Percentiles rank a stretch among this genome's conserved stretches.
Conservation (phyloP, 805 yeast species). For the Torulaspora microellipsoides region DNA sequence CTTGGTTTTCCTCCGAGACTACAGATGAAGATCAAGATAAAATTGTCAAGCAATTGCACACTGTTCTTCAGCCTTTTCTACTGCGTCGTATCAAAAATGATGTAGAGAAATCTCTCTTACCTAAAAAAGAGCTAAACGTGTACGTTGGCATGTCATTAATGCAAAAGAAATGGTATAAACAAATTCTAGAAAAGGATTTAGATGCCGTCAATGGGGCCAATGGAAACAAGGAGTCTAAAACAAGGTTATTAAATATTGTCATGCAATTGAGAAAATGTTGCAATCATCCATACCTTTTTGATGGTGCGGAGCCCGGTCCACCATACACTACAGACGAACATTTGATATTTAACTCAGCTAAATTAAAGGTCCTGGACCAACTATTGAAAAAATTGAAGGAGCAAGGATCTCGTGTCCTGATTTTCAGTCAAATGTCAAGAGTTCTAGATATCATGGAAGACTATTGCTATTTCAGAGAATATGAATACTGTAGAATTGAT, state of each 20-base stretch:
- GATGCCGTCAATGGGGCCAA: conserved; percentile 83
- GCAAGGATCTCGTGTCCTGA: conserved; percentile 74
- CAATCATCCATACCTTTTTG: conserved; percentile 79
- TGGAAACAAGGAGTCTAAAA: conserved; percentile 70
- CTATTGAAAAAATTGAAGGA: conserved; percentile 54
- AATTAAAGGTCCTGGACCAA: conserved; percentile 66
- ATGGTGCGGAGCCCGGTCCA: conserved; percentile 89
- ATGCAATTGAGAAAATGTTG: conserved; percentile 85
- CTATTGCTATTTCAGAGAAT: conserved; percentile 66
- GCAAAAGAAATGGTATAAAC: conserved; percentile 76
- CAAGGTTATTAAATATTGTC: conserved; percentile 70
- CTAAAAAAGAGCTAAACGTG: conserved; percentile 68
- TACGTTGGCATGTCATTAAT: conserved; percentile 73
- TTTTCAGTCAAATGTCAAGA: conserved; percentile 81
- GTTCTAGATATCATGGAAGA: conserved; percentile 77
- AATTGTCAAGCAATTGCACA: conserved; percentile 65
- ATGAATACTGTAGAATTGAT: conserved; percentile 72
- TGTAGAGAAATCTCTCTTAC: conserved; percentile 73
- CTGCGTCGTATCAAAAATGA: conserved; percentile 73
- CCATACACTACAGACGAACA: conserved; percentile 85
- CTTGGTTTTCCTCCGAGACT: conserved; percentile 55
- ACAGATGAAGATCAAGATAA: conserved; percentile 43
- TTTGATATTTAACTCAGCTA: conserved; percentile 65
- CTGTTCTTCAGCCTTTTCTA: conserved; percentile 70
- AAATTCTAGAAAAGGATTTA: conserved; percentile 69